Conservation (phyloP, 2,329 filamentous ascomycete species). For the Penicillium sp. region DNA sequence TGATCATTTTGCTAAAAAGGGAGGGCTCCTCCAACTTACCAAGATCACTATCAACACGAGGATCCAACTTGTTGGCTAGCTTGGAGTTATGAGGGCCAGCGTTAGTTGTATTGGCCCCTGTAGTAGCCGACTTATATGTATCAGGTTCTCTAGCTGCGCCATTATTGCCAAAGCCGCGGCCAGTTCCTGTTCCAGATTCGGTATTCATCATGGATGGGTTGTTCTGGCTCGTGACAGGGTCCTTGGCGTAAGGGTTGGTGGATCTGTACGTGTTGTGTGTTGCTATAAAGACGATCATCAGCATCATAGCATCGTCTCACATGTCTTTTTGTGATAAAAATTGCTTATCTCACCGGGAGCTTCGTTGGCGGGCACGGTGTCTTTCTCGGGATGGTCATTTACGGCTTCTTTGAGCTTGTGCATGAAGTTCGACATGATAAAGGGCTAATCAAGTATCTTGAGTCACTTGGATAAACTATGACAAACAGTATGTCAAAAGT, state of each 20-base stretch:
- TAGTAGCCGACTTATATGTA: background rate
- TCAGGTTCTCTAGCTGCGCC: background rate
- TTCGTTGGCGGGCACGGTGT: background rate
- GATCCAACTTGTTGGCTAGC: conserved; percentile 58
- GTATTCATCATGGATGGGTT: background rate
- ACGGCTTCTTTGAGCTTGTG: conserved; percentile 29
- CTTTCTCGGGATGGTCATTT: conserved; percentile 12
- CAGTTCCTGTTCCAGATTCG: background rate
- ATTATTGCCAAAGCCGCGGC: background rate
- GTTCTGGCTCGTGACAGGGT: conserved; percentile 4
- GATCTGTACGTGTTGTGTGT: background rate
- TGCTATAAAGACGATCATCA: background rate
- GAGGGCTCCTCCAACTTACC: conserved; percentile 18
- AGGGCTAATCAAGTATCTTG: background rate
- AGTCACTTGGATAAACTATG: background rate
- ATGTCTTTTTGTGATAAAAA: background rate
- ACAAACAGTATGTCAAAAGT: background rate
- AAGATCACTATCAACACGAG: conserved; percentile 43
- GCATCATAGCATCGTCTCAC: background rate
- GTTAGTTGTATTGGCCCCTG: conserved; percentile 2
- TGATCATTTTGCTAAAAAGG: background rate
- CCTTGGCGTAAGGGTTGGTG: conserved; percentile 9
- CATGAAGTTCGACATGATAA: conserved; percentile 25
- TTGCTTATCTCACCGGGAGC: background rate
- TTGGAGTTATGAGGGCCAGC: conserved; percentile 53